Conservation (phyloP, 306 rosid species). For the Betula pendula region DNA sequence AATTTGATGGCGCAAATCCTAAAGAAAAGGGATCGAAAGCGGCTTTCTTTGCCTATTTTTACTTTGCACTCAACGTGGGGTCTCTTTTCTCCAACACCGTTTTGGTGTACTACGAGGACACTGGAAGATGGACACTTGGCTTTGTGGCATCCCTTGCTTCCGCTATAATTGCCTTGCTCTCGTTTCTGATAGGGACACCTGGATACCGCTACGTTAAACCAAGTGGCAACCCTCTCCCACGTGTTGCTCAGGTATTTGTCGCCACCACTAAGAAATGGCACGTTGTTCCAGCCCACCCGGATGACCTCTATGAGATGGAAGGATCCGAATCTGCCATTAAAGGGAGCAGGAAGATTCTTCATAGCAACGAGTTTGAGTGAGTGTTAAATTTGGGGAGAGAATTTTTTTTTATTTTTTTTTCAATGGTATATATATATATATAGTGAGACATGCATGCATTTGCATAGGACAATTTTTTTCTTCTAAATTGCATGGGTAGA, state of each 20-base stretch:
- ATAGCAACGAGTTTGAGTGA: slow-evolving; percentile 21
- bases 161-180: slow-evolving; percentile 42
- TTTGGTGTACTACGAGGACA: slow-evolving; percentile 50
- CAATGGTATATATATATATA: no score
- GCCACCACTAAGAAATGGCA: slow-evolving; percentile 46
- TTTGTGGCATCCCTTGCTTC: slow-evolving; percentile 43
- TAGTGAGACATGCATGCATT: no score
- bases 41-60: slow-evolving; percentile 53
- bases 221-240: slow-evolving; percentile 49
- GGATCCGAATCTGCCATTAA: slow-evolving; percentile 53
- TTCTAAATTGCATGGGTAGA: no score
- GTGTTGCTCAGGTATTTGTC: slow-evolving; percentile 47
- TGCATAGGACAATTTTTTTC: no score
- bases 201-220: slow-evolving; percentile 37
- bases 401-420: no score
- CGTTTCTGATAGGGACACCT: slow-evolving; percentile 32
- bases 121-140: slow-evolving; percentile 54
- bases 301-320: slow-evolving; percentile 46
- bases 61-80: slow-evolving; percentile 62
- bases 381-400: no score
- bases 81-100: slow-evolving; percentile 61
- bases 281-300: slow-evolving; percentile 12
- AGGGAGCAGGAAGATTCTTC: slow-evolving; percentile 59
- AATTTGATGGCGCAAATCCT: slow-evolving; percentile 36
- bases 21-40: slow-evolving; percentile 20